phyloP scores from a whole-genome alignment of 2,329 filamentous ascomycete species.

The Colletotrichum somersetense region DNA sequence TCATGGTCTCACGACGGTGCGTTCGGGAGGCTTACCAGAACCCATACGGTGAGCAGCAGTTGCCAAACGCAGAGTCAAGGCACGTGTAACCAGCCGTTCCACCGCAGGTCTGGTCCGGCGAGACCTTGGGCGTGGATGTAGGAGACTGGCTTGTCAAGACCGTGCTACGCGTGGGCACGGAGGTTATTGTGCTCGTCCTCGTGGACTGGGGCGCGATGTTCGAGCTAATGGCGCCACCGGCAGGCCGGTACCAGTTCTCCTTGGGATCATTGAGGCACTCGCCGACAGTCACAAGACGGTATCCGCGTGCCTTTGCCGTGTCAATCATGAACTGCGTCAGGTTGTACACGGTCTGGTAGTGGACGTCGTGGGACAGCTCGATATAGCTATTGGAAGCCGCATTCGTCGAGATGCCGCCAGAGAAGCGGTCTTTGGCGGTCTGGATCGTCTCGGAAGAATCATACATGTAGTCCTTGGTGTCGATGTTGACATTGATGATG shows the following conservation, averaged over 20 bases:
- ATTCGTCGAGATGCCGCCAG: conserved; percentile 49
- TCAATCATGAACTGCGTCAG: conserved; percentile 58
- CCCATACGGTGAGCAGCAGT: conserved; percentile 58
- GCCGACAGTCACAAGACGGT: conserved; percentile 65
- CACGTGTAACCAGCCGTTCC: conserved; percentile 53
- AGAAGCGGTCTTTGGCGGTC: conserved; percentile 59
- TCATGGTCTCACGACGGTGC: background rate
- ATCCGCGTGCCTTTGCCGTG: conserved; percentile 56
- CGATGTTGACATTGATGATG: conserved; percentile 67
- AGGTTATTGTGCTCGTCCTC: conserved; percentile 30
- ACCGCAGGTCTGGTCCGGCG: conserved; percentile 54
- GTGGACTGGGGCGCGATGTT: conserved; percentile 29
- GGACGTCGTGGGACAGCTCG: conserved; percentile 59
- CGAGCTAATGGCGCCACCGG: conserved; percentile 40
- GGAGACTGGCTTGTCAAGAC: conserved; percentile 1
- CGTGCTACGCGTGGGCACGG: background rate
- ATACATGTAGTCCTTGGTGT: conserved; percentile 73
- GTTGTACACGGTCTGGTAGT: conserved; percentile 50
- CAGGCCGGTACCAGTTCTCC: conserved; percentile 65
- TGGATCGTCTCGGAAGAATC: conserved; percentile 59
- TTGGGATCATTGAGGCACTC: conserved; percentile 67
- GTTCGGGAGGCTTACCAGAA: conserved; percentile 51
- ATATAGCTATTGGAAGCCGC: conserved; percentile 54
- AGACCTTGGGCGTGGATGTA: conserved; percentile 44
- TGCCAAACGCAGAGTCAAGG: conserved; percentile 51